Conservation (phyloP, 768 basidiomycete species). For the Mycena haematopus region DNA sequence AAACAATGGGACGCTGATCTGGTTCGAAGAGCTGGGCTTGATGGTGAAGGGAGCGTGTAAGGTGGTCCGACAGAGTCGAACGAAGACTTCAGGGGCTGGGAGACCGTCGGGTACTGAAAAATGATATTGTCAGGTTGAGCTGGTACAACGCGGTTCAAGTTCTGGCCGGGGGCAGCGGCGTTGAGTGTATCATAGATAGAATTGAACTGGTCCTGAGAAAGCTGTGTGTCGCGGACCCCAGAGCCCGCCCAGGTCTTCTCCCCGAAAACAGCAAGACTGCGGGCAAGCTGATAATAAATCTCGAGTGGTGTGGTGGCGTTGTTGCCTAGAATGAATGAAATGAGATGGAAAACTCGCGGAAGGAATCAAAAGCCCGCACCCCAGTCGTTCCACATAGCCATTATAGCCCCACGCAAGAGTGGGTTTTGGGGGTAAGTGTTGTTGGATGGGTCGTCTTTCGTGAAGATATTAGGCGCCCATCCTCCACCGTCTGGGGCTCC, state of each 20-base stretch:
- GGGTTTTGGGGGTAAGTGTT: constrained; percentile 39
- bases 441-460: constrained; percentile 35
- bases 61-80: constrained; percentile 50
- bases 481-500: constrained; percentile 38
- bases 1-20: constrained; percentile 11
- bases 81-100: constrained; percentile 35
- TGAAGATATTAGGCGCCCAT: constrained; percentile 46
- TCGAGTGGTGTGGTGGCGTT: constrained; percentile 52
- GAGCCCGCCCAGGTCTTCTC: constrained; percentile 54
- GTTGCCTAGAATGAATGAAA: constrained; percentile 33
- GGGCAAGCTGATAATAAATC: constrained; percentile 49
- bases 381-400: constrained; percentile 52
- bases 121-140: constrained; percentile 37
- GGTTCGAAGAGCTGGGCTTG: constrained; percentile 32
- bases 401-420: constrained; percentile 41
- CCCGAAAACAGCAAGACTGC: constrained; percentile 46
- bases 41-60: constrained; percentile 49
- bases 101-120: constrained; percentile 34
- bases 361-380: constrained; percentile 18
- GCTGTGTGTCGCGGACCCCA: constrained; percentile 39
- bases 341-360: not conserved
- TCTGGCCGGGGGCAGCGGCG: constrained; percentile 48
- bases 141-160: constrained; percentile 47
- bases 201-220: constrained; percentile 45
- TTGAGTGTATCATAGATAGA: constrained; percentile 43